Base-by-base conservation (phyloP, 768 basidiomycete genomes). In the Candolleomyces aberdarensis region DNA sequence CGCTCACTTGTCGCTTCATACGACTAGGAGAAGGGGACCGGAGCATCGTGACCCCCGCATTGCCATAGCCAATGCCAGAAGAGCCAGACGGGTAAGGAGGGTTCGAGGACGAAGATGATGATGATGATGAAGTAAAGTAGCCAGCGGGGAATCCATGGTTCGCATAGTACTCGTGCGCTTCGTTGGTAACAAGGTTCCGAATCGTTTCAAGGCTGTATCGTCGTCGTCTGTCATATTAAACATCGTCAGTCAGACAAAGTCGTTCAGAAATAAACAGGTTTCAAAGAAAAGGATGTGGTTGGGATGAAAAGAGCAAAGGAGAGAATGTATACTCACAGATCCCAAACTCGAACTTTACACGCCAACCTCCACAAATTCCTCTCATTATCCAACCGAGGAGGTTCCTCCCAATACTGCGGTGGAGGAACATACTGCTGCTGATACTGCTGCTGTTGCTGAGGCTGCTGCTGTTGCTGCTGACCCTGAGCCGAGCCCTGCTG, bases 291-390 rank as follows among this genome's bases (percentile, higher is more conserved):
- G 19, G 19, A 39, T 13, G 26, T n/a, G n/a, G n/a, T n/a, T n/a
- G n/a, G n/a, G n/a, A n/a, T n/a, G 20, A 31, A 59, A 20, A 26
- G 3, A 52, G 8, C 19, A 13, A 50, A 54, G 19, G 19, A 44
- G n/a, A 36, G 53, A 29, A 46, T 1, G 3, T 19, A 1, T 5
- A 61, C 60, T 61, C 39, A 61, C 60, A 61, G 15, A 57, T 61
- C 60, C 60, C 60, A 61, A 41, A 61, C 60, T 3, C 60, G 47
- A 14, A 57, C 47, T 51, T 61, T 61, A 52, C 60, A 61, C 29
- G 60, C 60, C 54, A 61, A 57, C 60, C 60, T 61, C 60, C 60
- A 61, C 54, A 61, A 31, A 46, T 51, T 61, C 60, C 56, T 36
- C 41, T 61, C 60, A 56, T 48, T 55, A 44, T 61, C 60, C 46